These are phyloP conservation scores for Acanthamoeba culbertsoni DNA, from an alignment of 208 protist species.

Conservation along the genomic window DNA sequence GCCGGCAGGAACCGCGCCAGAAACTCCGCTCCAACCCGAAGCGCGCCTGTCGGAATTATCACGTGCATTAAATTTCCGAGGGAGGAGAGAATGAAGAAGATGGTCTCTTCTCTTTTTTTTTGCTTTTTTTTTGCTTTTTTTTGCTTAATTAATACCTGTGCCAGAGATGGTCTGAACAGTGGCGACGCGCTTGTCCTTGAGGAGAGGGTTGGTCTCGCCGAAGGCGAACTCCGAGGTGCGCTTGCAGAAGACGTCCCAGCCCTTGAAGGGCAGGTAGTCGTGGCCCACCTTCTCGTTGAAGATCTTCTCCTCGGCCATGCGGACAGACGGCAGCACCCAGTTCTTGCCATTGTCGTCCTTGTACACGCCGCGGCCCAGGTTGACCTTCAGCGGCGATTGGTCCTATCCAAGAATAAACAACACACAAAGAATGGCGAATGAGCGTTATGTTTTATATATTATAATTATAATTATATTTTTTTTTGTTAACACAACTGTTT, in stretches of 20 bases:
- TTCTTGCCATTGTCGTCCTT: slow-evolving; percentile 64
- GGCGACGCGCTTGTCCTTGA: slow-evolving; percentile 78
- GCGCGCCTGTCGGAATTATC: slow-evolving; percentile 66
- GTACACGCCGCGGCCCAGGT: slow-evolving; percentile 61
- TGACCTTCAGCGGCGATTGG: slow-evolving; percentile 60
- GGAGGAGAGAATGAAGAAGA: too few relatives aligned
- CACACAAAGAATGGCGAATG: not conserved
- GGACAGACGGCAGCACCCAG: slow-evolving; percentile 61
- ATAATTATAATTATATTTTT: too few relatives aligned
- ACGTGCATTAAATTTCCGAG: slow-evolving; percentile 75
- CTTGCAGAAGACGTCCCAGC: slow-evolving; percentile 88
- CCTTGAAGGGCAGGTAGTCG: slow-evolving; percentile 97
- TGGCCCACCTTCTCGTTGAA: slow-evolving; percentile 84
- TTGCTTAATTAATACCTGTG: too few relatives aligned
- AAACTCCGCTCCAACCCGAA: slow-evolving; percentile 59
- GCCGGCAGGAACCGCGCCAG: slow-evolving; percentile 57
- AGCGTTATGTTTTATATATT: not conserved
- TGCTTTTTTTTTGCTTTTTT: too few relatives aligned
- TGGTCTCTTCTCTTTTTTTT: too few relatives aligned
- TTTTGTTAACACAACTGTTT: too few relatives aligned
- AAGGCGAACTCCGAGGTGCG: slow-evolving; percentile 89
- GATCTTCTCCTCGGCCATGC: slow-evolving; percentile 78
- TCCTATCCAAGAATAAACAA: not conserved
- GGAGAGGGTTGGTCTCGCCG: slow-evolving; percentile 76
- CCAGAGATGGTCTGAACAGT: slow-evolving; percentile 90